Base-by-base conservation (phyloP, 1,284 basidiomycete genomes). In the Quambalaria eucalypti region DNA sequence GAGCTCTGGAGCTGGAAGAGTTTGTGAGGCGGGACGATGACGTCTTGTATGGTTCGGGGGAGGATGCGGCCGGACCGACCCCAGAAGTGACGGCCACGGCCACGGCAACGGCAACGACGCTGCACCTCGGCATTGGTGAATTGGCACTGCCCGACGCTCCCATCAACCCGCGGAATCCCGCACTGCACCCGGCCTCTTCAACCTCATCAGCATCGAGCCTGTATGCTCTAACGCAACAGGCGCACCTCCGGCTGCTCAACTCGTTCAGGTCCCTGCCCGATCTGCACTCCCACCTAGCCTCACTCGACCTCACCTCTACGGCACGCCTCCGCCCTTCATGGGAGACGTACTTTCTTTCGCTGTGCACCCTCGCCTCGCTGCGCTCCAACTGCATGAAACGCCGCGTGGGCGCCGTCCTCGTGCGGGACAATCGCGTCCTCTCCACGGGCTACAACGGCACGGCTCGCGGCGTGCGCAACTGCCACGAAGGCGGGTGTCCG, bases 381-480 rank as follows among this genome's bases (percentile, higher is more conserved):
- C 74, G 76, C 6, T 71, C 66, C 44, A 77, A 77, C 59, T 75
- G 73, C 51, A 97, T 97, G 93, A 99, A 99, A 74, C 84, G 95
- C 3, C 83, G 95, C 1, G 92, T 97, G 0, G 92, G 92, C 12
- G 91, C 90, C 0, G 84, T 97, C 16, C 80, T 97, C 38, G 90
- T 96, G 28, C 14, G 21, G 21, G 25, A 46, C 21, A 69, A 74
- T 50, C 62, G 92, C 26, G 87, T 99, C 51, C 80, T 98, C 36
- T 84, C 88, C n/a, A 96, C 95, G 1, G 95, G 95, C 79, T 99
- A 99, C 78, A 99, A 99, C 71, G 95, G 95, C 2, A 98, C 95
- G 0, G 88, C 95, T 8, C 82, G 90, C 8, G 90, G 91, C 2
- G 80, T 96, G 39, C 80, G 33, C 19, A 76, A 76, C 49, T 76